phyloP scores from a whole-genome alignment of 2,329 filamentous ascomycete genomes.

The Cladosporium sp. region DNA sequence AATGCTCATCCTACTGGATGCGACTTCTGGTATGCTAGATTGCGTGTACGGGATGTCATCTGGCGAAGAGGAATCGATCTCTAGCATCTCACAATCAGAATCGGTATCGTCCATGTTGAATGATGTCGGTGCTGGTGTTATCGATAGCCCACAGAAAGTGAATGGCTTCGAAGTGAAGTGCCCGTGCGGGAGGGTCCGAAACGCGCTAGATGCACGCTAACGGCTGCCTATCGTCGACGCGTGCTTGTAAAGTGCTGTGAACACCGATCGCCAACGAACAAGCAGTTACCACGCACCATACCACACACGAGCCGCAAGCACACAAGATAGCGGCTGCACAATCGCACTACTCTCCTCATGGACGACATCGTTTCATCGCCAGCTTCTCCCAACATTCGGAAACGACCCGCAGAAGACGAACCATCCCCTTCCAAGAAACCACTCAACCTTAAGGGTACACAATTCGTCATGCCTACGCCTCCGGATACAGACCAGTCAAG shows the following conservation, averaged over 20 bases:
- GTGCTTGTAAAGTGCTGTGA: background rate
- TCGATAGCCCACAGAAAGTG: too few species aligned
- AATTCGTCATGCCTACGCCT: constrained; percentile 32
- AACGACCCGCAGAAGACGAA: constrained; percentile 25
- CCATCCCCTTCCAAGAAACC: constrained; percentile 23
- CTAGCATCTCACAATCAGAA: background rate
- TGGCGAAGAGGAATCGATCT: background rate
- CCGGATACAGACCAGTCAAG: constrained; percentile 31
- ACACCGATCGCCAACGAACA: too few species aligned
- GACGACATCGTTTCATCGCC: constrained; percentile 28
- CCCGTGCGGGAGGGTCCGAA: background rate
- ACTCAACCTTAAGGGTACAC: constrained; percentile 30
- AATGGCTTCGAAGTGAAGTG: background rate
- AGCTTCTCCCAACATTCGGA: constrained; percentile 21
- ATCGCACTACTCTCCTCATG: constrained; percentile 18
- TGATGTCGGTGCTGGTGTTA: background rate
- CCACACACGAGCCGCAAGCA: background rate
- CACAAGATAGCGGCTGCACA: background rate
- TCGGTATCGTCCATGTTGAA: constrained; percentile 2
- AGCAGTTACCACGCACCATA: background rate
- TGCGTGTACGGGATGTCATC: too few species aligned
- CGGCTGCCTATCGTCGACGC: background rate
- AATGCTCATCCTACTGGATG: constrained; percentile 23
- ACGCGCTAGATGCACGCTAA: background rate
- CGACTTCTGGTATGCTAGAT: too few species aligned